Percentiles rank a stretch among this genome's conserved stretches.
Conservation (phyloP, 2,329 filamentous ascomycete genomes). For the Chaetothyriales sp. region DNA sequence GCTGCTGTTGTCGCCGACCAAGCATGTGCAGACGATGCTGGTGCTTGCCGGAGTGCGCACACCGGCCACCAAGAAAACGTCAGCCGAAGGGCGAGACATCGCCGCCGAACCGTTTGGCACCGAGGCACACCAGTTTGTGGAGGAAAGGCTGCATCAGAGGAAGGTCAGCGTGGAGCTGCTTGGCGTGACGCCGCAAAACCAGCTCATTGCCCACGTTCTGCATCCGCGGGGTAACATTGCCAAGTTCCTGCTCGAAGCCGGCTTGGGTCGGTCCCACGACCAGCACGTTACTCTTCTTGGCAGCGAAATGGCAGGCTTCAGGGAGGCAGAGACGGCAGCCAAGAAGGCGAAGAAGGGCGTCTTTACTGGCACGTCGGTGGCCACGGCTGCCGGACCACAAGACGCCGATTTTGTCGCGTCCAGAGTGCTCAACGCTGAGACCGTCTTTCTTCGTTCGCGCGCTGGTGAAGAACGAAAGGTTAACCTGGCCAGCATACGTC, state of each 20-base stretch:
- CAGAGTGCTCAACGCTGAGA: constrained; percentile 79
- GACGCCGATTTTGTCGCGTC: constrained; percentile 71
- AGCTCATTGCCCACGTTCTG: constrained; percentile 74
- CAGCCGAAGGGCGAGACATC: constrained; percentile 65
- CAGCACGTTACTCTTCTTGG: constrained; percentile 91
- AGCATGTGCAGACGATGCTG: constrained; percentile 80
- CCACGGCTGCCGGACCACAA: constrained; percentile 45
- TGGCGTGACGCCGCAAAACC: constrained; percentile 76
- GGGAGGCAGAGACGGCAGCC: constrained; percentile 75
- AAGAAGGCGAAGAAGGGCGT: constrained; percentile 63
- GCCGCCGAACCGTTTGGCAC: constrained; percentile 80
- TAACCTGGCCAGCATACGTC: constrained; percentile 82
- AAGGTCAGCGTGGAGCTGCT: constrained; percentile 70
- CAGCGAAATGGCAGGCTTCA: constrained; percentile 69
- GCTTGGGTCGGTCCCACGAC: constrained; percentile 83
- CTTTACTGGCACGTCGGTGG: constrained; percentile 64
- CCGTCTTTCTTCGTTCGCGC: constrained; percentile 74
- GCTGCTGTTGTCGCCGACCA: constrained; percentile 63
- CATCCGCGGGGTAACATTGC: constrained; percentile 90
- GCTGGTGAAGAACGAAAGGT: constrained; percentile 75
- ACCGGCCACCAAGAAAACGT: constrained; percentile 75
- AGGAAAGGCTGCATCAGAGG: constrained; percentile 72
- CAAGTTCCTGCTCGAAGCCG: constrained; percentile 75
- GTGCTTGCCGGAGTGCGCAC: constrained; percentile 79
- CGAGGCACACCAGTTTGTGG: constrained; percentile 77